Base-by-base conservation (phyloP, 106 monocot genomes). In the Platanthera guangdongensis region DNA sequence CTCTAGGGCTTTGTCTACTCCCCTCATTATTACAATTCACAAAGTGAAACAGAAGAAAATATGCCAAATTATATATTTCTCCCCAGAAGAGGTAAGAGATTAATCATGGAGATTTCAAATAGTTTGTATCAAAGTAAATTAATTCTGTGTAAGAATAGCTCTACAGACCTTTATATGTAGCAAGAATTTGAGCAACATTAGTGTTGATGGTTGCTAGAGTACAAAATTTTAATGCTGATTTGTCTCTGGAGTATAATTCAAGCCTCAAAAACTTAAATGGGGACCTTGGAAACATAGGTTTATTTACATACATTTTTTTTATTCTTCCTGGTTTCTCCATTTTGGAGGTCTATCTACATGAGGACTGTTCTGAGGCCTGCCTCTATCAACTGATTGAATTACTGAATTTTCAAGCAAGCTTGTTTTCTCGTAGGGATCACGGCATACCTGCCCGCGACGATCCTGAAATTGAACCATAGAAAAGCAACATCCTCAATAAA, bases 371-470 rank as follows among this genome's bases (percentile, higher is more conserved):
- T 83, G 81, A 25, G 68, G 71, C 22, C 74, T 78, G 52, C 84
- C 83, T 16, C 69, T 78, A 75, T 83, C 81, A 19, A 78, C 76
- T 22, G 79, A n/a, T 75, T 85, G 85, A 45, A 47, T 53, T 32
- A 21, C 47, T 16, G 80, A 30, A 52, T 79, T 84, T 12, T 87
- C 82, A 16, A 39, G 50, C 18, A 76, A 79, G 60, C 72, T 80
- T 57, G 72, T 54, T 67, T 83, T 90, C 57, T 84, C 79, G 2
- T 73, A 50, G 2, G 82, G 78, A 57, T 80, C 79, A 53, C 49
- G 67, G 57, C 72, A 73, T 52, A 76, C 72, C 81, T 72, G 82
- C 12, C 73, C 85, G 59, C 83, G 70, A 9, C 83, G 87, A 2
- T 87, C 90, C 90, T 90, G 75, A 57, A 21, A 57, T 32, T 22